A percentile compares a stretch with the other conserved stretches of the same genome.
These are phyloP conservation scores for Gamsiella multidivaricata DNA, from an alignment of 192 early-diverging fungal species.

Conservation along the genomic window DNA sequence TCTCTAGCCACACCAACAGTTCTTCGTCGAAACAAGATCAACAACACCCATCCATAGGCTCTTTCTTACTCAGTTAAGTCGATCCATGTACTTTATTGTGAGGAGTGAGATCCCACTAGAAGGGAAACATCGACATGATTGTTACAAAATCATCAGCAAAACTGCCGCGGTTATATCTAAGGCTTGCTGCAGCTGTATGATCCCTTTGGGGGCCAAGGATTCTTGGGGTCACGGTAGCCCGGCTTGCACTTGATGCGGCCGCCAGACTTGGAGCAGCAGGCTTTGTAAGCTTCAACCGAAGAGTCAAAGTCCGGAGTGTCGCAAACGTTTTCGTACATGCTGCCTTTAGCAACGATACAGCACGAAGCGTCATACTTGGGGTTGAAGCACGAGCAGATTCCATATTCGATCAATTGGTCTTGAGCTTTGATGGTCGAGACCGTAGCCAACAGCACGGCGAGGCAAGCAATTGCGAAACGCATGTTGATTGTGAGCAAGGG, in stretches of 20 bases:
- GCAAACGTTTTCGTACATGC: slow-evolving; percentile 25
- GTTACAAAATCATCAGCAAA: no score
- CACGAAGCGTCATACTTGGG: slow-evolving; percentile 50
- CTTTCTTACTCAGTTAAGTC: no score
- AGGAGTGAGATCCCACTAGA: no score
- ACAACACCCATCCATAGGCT: no score
- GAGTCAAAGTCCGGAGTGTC: slow-evolving; percentile 1
- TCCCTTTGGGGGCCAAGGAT: slow-evolving; percentile 15
- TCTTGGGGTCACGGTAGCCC: slow-evolving; percentile 23
- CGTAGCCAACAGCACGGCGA: slow-evolving; percentile 19
- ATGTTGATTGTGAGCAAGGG: slow-evolving; percentile 15
- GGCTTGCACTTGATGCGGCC: slow-evolving; percentile 39
- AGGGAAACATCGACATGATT: no score
- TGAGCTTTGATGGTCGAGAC: neutral
- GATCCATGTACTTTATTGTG: no score
- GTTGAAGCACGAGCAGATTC: slow-evolving; percentile 47
- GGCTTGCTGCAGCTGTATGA: slow-evolving; percentile 21
- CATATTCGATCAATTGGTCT: neutral
- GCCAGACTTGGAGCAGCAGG: slow-evolving; percentile 28
- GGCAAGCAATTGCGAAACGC: slow-evolving; percentile 20
- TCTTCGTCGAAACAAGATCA: no score
- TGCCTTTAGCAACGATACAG: slow-evolving; percentile 23
- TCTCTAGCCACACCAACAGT: no score
- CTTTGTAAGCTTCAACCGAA: neutral
- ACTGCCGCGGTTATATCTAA: no score